Conservation (phyloP, 163 green algal species). For the Scenedesmus sp. region DNA sequence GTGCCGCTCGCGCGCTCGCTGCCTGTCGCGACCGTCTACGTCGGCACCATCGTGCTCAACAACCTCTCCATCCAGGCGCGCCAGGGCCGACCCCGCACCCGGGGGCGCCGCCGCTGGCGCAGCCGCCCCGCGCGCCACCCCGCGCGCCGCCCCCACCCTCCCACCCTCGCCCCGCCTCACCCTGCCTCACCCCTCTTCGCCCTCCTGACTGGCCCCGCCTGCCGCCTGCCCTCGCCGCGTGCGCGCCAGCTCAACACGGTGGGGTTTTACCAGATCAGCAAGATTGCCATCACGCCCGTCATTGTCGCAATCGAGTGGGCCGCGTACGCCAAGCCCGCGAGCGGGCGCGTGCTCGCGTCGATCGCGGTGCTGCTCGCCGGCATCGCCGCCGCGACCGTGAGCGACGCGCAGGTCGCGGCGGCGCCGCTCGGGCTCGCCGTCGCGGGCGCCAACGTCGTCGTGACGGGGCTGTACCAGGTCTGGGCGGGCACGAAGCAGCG, state of each 20-base stretch:
- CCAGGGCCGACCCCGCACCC: too few species aligned
- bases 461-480: slow-evolving; percentile 41
- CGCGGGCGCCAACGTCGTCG: slow-evolving; percentile 25
- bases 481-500: slow-evolving; percentile 40
- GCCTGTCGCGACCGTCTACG: slow-evolving; percentile 34
- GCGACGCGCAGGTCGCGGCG: slow-evolving; percentile 29
- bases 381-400: slow-evolving; percentile 28
- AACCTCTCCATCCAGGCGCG: slow-evolving; percentile 41
- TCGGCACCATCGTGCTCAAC: slow-evolving; percentile 40
- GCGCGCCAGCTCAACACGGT: slow-evolving; percentile 42
- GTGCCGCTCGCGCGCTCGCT: not conserved
- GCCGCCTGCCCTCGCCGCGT: too few species aligned
- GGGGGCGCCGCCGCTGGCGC: not conserved
- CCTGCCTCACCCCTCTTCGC: too few species aligned
- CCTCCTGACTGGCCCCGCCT: too few species aligned
- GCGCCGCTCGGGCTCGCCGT: slow-evolving; percentile 21
- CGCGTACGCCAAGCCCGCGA: slow-evolving; percentile 28
- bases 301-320: slow-evolving; percentile 34
- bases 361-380: slow-evolving; percentile 28
- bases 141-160: too few species aligned
- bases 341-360: slow-evolving; percentile 4
- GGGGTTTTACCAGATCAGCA: slow-evolving; percentile 40
- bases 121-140: too few species aligned
- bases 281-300: slow-evolving; percentile 42
- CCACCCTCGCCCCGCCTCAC: too few species aligned